phyloP scores from a whole-genome alignment of 805 yeast genomes.

The Wickerhamiella brachini region DNA sequence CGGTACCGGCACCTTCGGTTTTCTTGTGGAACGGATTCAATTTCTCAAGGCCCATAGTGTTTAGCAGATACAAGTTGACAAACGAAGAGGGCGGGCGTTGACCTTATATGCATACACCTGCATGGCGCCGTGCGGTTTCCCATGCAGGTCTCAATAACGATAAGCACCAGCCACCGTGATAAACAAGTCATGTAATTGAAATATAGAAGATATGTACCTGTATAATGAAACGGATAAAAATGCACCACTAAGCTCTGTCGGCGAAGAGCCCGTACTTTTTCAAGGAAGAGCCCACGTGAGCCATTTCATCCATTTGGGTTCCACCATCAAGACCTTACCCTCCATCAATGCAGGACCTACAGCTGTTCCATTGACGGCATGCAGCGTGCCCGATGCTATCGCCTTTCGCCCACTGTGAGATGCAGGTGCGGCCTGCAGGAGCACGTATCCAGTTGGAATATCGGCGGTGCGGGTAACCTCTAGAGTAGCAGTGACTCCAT shows the following conservation, averaged over 20 bases:
- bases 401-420: conserved; percentile 62
- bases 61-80: no score
- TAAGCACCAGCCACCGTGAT: neutral
- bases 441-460: conserved; percentile 41
- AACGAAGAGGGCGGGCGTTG: neutral
- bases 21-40: conserved; percentile 14
- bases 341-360: conserved; percentile 33
- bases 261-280: no score
- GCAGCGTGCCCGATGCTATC: conserved; percentile 47
- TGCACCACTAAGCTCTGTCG: no score
- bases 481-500: conserved; percentile 77
- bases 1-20: neutral
- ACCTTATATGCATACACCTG: neutral
- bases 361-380: conserved; percentile 28
- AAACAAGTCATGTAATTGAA: no score
- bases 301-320: conserved; percentile 79
- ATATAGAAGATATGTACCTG: no score
- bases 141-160: neutral
- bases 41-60: conserved; percentile 11
- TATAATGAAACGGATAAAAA: no score
- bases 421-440: conserved; percentile 47
- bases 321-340: conserved; percentile 62
- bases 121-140: neutral
- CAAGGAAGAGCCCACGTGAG: conserved; percentile 31
- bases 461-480: conserved; percentile 36